Evolutionary conservation across 805 yeast species (phyloP).

Genomic region (Saccharomycopsis capsularis): DNA sequence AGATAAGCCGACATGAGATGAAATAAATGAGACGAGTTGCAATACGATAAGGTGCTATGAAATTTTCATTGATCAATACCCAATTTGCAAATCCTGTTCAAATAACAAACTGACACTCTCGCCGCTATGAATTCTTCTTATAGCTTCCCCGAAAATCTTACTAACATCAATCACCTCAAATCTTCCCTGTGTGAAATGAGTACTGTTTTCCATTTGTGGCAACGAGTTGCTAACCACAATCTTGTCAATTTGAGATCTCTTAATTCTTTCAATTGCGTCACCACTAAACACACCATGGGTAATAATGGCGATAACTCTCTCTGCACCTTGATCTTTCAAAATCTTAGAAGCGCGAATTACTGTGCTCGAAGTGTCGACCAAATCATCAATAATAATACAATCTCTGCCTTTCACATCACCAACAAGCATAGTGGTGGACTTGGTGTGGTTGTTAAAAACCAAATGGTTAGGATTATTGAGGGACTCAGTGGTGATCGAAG

Average conservation of each 20-base stretch:
- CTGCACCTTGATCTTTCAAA: conserved; percentile 89
- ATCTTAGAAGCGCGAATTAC: conserved; percentile 87
- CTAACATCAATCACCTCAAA: conserved; percentile 84
- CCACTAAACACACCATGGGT: conserved; percentile 94
- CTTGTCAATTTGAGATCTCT: conserved; percentile 67
- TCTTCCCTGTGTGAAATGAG: conserved; percentile 46
- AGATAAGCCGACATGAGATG: too few species aligned
- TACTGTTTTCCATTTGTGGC: conserved; percentile 63
- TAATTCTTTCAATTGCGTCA: conserved; percentile 72
- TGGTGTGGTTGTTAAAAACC: conserved; percentile 15
- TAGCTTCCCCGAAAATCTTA: conserved; percentile 85
- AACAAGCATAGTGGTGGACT: conserved; percentile 82
- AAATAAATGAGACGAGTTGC: too few species aligned
- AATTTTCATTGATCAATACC: too few species aligned
- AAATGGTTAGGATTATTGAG: background rate
- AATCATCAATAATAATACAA: conserved; percentile 88
- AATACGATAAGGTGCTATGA: too few species aligned
- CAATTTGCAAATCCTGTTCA: conserved; percentile 66
- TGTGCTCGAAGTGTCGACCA: conserved; percentile 90
- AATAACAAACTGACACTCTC: conserved; percentile 91
- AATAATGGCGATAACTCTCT: conserved; percentile 73
- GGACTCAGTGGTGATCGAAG: background rate
- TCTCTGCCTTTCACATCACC: conserved; percentile 86
- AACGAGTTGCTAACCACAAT: conserved; percentile 85
- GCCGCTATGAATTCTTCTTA: conserved; percentile 93